Base-by-base conservation (phyloP, 2,329 filamentous ascomycete genomes). In the Trichoderma guizhouense region DNA sequence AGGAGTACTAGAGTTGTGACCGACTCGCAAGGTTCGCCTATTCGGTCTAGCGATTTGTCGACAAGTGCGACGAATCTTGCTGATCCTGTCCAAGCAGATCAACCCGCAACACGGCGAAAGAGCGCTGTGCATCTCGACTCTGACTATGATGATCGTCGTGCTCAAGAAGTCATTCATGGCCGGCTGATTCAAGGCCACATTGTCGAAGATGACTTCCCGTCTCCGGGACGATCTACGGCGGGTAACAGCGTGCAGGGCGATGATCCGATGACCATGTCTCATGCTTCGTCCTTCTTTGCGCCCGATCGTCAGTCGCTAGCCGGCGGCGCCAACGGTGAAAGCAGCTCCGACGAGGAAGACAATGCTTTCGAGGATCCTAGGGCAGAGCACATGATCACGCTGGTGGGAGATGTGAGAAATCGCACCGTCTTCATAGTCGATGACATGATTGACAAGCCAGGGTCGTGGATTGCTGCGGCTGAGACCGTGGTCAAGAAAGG, bases 401-500 rank as follows among this genome's bases (percentile, higher is more conserved):
- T 99, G n/a, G 96, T 99, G 15, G 96, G 96, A 73, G 93, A 98
- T 77, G 96, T 99, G 73, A 92, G 91, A 79, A 90, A 93, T 79
- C 90, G 93, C 72, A 91, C 93, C 0, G 96, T 98, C 69, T 92
- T 99, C 79, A 94, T 99, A 73, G 93, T 99, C 64, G 96, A 99
- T 80, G 96, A 99, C 81, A 98, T 99, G 93, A 98, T 99, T 78
- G 96, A 99, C 84, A 98, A 97, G 84, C 91, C 94, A 11, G 93
- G 92, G 15, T 97, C 94, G 7, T 99, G 96, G 96, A 97, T 99
- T 76, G 95, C 95, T 7, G 96, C 96, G 7, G 96, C 96, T 14
- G 96, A 99, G 85, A 97, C 95, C 1, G 95, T 97, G 2, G 93
- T 97, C 68, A 98, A 98, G 86, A 90, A 92, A 74, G 97, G 96